Conservation (phyloP, 495 filamentous ascomycete species). For the Staphylotrichum longicolle region DNA sequence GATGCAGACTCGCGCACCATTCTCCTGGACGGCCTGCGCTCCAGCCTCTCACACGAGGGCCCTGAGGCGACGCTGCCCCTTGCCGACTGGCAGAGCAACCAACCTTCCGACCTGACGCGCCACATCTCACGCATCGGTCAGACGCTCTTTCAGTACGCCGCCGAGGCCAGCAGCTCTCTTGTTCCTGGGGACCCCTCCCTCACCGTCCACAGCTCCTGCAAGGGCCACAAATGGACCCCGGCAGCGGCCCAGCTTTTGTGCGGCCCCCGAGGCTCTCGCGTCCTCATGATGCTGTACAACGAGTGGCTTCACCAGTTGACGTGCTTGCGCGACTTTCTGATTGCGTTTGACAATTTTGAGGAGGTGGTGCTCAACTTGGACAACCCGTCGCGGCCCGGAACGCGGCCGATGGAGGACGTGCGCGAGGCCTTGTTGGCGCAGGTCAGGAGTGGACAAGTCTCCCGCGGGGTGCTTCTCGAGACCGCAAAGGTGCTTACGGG, state of each 20-base stretch:
- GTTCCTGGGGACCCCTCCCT: background rate
- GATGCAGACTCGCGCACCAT: background rate
- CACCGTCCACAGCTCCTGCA: background rate
- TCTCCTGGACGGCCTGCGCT: background rate
- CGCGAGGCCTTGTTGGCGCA: background rate
- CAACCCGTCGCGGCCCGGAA: background rate
- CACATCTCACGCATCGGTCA: background rate
- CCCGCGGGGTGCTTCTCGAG: background rate
- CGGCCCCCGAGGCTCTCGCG: background rate
- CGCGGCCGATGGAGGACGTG: background rate
- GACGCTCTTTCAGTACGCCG: background rate
- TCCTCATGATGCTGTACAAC: conserved; percentile 1
- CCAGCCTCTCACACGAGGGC: background rate
- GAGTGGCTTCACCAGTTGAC: background rate
- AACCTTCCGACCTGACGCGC: background rate
- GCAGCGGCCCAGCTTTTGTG: background rate
- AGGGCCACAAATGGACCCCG: background rate
- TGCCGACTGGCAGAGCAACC: background rate
- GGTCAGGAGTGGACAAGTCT: background rate
- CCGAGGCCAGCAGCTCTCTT: background rate
- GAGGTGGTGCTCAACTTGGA: background rate
- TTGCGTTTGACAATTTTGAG: background rate
- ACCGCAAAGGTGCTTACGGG: background rate
- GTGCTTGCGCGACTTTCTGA: background rate
- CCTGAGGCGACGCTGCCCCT: background rate